Conservation (phyloP, 768 basidiomycete species). For the Harrya chromipes region DNA sequence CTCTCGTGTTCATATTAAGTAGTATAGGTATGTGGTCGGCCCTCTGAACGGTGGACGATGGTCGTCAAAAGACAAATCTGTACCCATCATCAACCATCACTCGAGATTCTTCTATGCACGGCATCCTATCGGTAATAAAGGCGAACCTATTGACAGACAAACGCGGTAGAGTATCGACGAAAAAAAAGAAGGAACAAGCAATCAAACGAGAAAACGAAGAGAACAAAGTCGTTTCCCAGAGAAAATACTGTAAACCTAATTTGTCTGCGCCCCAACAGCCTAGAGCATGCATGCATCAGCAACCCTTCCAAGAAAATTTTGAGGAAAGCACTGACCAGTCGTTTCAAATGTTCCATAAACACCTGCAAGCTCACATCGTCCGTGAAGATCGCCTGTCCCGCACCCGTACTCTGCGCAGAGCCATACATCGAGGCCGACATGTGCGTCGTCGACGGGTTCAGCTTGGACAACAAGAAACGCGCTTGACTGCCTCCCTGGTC, state of each 20-base stretch:
- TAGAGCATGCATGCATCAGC: conserved; percentile 20
- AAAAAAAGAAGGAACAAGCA: background rate
- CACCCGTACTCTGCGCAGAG: conserved; percentile 56
- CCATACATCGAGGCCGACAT: conserved; percentile 92
- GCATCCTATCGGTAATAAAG: conserved; percentile 13
- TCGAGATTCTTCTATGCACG: background rate
- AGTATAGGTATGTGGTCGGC: too few relatives aligned
- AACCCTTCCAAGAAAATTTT: background rate
- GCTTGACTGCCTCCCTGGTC: conserved; percentile 98
- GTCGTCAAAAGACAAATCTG: too few relatives aligned
- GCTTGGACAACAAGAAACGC: conserved; percentile 93
- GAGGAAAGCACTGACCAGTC: conserved; percentile 56
- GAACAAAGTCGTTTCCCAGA: background rate
- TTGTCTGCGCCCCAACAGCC: conserved; percentile 71
- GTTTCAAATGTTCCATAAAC: conserved; percentile 97
- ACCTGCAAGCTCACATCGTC: conserved; percentile 98
- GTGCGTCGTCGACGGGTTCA: conserved; percentile 98
- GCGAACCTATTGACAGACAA: background rate
- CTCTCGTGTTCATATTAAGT: too few relatives aligned
- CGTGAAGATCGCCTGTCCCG: conserved; percentile 94
- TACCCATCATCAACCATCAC: background rate
- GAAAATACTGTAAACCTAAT: conserved; percentile 28
- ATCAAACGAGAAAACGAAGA: background rate
- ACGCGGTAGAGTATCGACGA: conserved; percentile 7
- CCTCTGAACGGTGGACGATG: too few relatives aligned